phyloP scores from a whole-genome alignment of 2,329 filamentous ascomycete genomes.

The Elsinoe fawcettii region DNA sequence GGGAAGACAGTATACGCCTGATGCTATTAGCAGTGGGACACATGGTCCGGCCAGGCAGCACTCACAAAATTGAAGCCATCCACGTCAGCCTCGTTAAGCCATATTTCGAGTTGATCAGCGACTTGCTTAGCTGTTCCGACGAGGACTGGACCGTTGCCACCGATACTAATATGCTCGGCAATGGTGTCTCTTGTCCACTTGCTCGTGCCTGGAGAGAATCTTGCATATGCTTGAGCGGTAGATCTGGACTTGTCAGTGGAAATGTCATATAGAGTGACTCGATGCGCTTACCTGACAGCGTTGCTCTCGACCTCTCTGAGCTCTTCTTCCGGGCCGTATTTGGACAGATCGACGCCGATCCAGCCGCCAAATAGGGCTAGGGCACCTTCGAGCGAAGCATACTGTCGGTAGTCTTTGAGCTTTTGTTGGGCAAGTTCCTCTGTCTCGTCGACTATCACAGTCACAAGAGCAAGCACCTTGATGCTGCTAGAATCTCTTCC shows the following conservation, averaged over 20 bases:
- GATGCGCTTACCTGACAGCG: not conserved
- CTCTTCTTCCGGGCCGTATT: conserved; percentile 57
- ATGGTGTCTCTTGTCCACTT: conserved; percentile 63
- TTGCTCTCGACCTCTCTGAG: conserved; percentile 28
- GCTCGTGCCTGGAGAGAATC: not conserved
- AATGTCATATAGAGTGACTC: not conserved
- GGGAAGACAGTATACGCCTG: conserved; percentile 57
- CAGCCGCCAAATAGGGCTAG: conserved; percentile 65
- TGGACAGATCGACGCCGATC: conserved; percentile 59
- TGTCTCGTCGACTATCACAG: conserved; percentile 56
- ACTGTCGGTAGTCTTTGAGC: conserved; percentile 52
- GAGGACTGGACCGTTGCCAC: conserved; percentile 56
- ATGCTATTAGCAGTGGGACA: not conserved
- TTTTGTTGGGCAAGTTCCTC: conserved; percentile 60
- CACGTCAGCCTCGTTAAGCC: conserved; percentile 61
- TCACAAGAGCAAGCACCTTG: conserved; percentile 64
- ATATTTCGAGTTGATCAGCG: conserved; percentile 59
- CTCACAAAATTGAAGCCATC: conserved; percentile 62
- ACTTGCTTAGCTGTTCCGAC: conserved; percentile 59
- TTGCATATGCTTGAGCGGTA: conserved; percentile 5
- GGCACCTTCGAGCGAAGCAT: conserved; percentile 59
- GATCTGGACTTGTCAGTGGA: not conserved
- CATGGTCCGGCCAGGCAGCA: not conserved
- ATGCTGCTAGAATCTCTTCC: conserved; percentile 54
- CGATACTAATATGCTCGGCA: conserved; percentile 59